These are phyloP conservation scores for Vitis riparia DNA, from an alignment of 164 flowering plant species.

Conservation along the genomic window DNA sequence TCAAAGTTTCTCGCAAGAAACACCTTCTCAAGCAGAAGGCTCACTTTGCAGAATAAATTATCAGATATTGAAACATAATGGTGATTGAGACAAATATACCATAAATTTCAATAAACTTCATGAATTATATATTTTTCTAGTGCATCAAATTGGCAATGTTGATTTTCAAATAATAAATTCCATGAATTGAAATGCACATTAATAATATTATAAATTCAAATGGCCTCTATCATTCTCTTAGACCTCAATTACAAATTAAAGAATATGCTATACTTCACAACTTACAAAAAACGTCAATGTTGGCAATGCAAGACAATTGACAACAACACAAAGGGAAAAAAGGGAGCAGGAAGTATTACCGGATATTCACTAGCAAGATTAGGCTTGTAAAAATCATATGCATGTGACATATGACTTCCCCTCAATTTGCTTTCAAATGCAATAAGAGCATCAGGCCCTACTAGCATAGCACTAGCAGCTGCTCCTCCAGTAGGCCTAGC, in stretches of 20 bases:
- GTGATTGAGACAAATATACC: too few relatives aligned
- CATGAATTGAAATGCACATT: too few relatives aligned
- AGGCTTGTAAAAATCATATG: conserved; percentile 97
- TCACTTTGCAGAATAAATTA: too few relatives aligned
- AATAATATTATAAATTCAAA: not conserved
- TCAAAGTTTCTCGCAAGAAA: too few relatives aligned
- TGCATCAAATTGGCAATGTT: too few relatives aligned
- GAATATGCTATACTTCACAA: not conserved
- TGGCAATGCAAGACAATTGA: too few relatives aligned
- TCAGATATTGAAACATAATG: too few relatives aligned
- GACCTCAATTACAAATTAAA: not conserved
- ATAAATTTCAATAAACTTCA: too few relatives aligned
- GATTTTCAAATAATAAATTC: too few relatives aligned
- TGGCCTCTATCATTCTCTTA: not conserved
- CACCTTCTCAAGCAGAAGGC: too few relatives aligned
- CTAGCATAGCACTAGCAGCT: conserved; percentile 90
- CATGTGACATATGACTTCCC: conserved; percentile 95
- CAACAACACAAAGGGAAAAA: not conserved
- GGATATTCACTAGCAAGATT: conserved; percentile 99
- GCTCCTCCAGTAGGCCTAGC: conserved; percentile 99
- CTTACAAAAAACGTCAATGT: not conserved
- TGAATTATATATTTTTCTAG: too few relatives aligned
- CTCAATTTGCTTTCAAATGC: conserved; percentile 86
- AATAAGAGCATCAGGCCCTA: conserved; percentile 98
- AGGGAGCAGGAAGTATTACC: conserved; percentile 41